Evolutionary conservation across 768 basidiomycete species (phyloP).

Genomic region (Suillus plorans): DNA sequence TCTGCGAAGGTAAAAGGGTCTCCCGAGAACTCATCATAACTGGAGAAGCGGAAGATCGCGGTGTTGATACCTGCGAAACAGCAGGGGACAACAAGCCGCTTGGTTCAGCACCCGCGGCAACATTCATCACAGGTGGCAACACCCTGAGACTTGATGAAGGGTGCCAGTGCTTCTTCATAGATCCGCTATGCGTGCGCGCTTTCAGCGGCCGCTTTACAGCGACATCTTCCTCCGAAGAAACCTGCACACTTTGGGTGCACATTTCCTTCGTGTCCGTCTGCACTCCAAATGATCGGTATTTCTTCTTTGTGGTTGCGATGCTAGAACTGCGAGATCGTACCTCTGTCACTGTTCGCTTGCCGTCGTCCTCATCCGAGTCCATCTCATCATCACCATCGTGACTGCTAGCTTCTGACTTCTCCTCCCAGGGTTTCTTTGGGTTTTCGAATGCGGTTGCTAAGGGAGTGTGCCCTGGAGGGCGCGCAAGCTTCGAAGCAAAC

Average conservation of each 20-base stretch:
- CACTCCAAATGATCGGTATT: constrained; percentile 66
- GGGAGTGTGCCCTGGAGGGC: constrained; percentile 42
- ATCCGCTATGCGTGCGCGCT: constrained; percentile 20
- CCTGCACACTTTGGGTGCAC: constrained; percentile 61
- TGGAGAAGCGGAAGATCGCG: neutral
- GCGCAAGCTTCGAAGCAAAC: constrained; percentile 63
- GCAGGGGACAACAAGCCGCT: neutral
- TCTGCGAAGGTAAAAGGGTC: constrained; percentile 19
- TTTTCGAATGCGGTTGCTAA: constrained; percentile 53
- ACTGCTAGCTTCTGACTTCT: constrained; percentile 64
- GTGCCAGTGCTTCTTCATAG: constrained; percentile 21
- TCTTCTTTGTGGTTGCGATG: constrained; percentile 15
- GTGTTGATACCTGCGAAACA: neutral
- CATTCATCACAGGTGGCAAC: constrained; percentile 3
- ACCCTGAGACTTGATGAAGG: constrained; percentile 11
- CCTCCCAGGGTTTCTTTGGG: constrained; percentile 35
- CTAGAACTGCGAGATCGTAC: constrained; percentile 38
- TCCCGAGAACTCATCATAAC: constrained; percentile 16
- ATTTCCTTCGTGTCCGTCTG: constrained; percentile 64
- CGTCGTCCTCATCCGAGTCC: constrained; percentile 43
- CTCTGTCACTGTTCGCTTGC: constrained; percentile 32
- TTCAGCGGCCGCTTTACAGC: constrained; percentile 22
- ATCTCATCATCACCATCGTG: constrained; percentile 80
- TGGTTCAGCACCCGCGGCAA: constrained; percentile 4
- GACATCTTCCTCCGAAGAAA: constrained; percentile 27